Evolutionary conservation across 2,329 filamentous ascomycete genomes (phyloP).

Genomic region (Diaporthe sp.): DNA sequence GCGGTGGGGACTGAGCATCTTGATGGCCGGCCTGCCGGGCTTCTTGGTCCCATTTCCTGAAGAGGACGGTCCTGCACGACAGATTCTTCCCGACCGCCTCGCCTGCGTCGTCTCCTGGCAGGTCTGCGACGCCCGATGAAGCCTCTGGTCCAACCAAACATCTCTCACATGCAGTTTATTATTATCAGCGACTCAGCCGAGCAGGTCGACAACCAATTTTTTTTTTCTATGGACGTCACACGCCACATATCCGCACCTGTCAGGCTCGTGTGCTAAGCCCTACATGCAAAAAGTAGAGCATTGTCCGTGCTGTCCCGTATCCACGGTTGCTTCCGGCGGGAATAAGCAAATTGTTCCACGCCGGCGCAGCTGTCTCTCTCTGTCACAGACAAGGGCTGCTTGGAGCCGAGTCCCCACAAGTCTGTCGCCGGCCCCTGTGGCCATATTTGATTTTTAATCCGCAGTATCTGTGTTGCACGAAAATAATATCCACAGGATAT

Average conservation of each 20-base stretch:
- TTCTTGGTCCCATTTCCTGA: neutral
- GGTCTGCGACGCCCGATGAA: neutral
- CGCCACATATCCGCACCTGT: neutral
- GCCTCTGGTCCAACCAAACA: neutral
- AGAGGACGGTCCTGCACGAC: neutral
- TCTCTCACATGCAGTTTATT: neutral
- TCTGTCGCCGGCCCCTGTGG: neutral
- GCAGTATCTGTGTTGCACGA: neutral
- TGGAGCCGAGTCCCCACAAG: neutral
- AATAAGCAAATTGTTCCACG: neutral
- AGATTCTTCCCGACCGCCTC: neutral
- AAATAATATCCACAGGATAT: neutral
- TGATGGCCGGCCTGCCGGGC: neutral
- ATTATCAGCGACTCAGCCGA: neutral
- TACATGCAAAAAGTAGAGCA: neutral
- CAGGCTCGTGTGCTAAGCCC: neutral
- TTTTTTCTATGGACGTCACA: too few relatives aligned
- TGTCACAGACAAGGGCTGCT: neutral
- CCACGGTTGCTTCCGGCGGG: conserved; percentile 3
- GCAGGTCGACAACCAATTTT: neutral
- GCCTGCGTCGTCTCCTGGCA: neutral
- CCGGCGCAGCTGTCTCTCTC: neutral
- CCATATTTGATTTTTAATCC: neutral
- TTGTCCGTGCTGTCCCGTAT: conserved; percentile 11
- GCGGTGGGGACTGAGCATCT: neutral